Evolutionary conservation across 495 filamentous ascomycete species (phyloP).

Genomic region (Aspergillus kassunensis): DNA sequence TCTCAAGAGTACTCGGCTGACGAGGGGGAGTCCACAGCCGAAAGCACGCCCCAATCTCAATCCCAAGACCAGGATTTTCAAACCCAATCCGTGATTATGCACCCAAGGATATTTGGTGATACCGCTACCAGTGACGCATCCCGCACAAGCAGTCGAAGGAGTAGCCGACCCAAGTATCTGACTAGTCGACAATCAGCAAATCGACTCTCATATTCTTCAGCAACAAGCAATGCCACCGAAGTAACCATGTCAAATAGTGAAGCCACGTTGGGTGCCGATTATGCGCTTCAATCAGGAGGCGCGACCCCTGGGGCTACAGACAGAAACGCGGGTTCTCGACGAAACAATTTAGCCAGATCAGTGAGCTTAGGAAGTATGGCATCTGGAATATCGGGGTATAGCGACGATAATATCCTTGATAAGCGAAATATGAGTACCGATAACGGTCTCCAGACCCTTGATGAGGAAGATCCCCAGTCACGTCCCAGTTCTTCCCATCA

Average conservation of each 20-base stretch:
- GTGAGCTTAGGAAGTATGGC: constrained; percentile 92
- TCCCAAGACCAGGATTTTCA: constrained; percentile 27
- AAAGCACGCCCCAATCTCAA: constrained; percentile 26
- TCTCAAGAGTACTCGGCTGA: constrained; percentile 28
- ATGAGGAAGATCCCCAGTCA: constrained; percentile 55
- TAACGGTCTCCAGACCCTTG: constrained; percentile 54
- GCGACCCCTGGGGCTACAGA: constrained; percentile 61
- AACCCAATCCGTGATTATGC: constrained; percentile 34
- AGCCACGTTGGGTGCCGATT: constrained; percentile 74
- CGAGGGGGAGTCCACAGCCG: constrained; percentile 13
- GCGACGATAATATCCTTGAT: constrained; percentile 52
- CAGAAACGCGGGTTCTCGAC: constrained; percentile 34
- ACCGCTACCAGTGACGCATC: constrained; percentile 23
- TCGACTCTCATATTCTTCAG: constrained; percentile 73
- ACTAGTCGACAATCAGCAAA: constrained; percentile 70
- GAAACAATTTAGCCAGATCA: constrained; percentile 64
- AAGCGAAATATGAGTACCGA: constrained; percentile 40
- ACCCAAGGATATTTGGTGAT: constrained; percentile 31
- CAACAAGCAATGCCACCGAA: constrained; percentile 58
- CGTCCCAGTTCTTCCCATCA: constrained; percentile 22
- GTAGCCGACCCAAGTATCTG: constrained; percentile 65
- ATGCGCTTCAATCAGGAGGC: constrained; percentile 79
- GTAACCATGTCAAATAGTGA: constrained; percentile 58
- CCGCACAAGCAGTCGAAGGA: constrained; percentile 34
- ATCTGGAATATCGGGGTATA: constrained; percentile 79